These are phyloP conservation scores for Dunaliella sp. DNA, from an alignment of 139 green algal genomes.

Conservation along the genomic window DNA sequence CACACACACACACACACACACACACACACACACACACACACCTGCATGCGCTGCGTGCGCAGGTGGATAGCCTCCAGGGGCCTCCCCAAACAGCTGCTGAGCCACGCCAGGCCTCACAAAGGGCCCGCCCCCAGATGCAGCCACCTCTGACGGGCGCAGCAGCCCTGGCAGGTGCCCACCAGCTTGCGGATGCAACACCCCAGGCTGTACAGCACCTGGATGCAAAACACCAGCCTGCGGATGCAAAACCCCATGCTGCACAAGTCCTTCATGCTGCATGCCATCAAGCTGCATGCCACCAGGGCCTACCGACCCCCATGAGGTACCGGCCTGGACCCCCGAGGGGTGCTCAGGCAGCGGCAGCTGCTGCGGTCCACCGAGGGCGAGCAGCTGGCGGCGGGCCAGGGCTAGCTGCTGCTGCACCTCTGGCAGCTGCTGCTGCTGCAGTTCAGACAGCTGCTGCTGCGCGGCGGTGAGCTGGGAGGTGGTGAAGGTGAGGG, in stretches of 20 bases:
- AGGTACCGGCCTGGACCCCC: neutral
- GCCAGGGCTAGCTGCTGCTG: neutral
- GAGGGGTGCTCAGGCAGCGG: neutral
- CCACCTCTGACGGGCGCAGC: neutral
- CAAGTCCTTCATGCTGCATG: too few species aligned
- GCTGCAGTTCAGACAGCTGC: conserved; percentile 6
- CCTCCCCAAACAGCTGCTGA: neutral
- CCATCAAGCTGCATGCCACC: neutral
- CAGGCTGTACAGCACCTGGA: neutral
- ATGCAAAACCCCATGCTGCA: neutral
- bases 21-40: too few species aligned
- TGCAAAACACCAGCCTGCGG: neutral
- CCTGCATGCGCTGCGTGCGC: too few species aligned
- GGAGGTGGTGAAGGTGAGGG: neutral
- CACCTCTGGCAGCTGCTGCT: conserved; percentile 16
- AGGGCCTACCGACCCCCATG: neutral
- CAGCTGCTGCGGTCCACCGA: neutral
- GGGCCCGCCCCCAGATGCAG: neutral
- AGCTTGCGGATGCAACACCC: neutral
- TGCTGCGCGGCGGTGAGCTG: neutral
- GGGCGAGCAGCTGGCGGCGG: conserved; percentile 8
- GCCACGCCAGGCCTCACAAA: neutral
- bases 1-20: too few species aligned
- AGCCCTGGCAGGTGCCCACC: neutral
- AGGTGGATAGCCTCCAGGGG: too few species aligned